These are phyloP conservation scores for Erigeron philadelphicus DNA, from an alignment of 140 eudicot genomes.

Conservation along the genomic window DNA sequence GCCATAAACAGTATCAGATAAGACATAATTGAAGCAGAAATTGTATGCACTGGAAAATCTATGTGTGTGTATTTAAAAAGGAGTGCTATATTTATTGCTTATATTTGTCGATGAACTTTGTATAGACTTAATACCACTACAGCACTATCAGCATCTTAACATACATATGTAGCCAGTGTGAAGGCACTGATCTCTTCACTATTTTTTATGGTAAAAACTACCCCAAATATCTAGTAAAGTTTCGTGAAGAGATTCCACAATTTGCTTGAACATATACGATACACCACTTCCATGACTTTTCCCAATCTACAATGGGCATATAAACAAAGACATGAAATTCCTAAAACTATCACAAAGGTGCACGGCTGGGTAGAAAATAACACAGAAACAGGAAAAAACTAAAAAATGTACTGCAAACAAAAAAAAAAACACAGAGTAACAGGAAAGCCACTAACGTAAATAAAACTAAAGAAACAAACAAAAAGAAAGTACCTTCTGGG, in stretches of 20 bases:
- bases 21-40: conserved; percentile 15
- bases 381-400: conserved; percentile 11
- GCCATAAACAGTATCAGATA: conserved; percentile 19
- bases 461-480: no score
- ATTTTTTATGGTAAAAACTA: conserved; percentile 5
- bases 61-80: no score
- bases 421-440: conserved; percentile 15
- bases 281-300: conserved; percentile 7
- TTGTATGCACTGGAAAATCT: not conserved
- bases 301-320: conserved; percentile 14
- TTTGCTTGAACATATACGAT: conserved; percentile 12
- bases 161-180: not conserved
- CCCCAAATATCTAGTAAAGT: conserved; percentile 17
- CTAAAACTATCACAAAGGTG: conserved; percentile 2
- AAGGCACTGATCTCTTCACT: not conserved
- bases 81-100: not conserved
- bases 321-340: conserved; percentile 4
- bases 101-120: not conserved
- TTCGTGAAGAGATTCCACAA: conserved; percentile 3
- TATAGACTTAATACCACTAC: not conserved
- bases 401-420: conserved; percentile 10
- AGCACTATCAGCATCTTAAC: conserved; percentile 1
- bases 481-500: conserved; percentile 42
- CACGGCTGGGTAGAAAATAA: conserved; percentile 8
- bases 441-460: conserved; percentile 15